These are phyloP conservation scores for Monosporascus sp. DNA, from an alignment of 2,329 filamentous ascomycete genomes.

Conservation along the genomic window DNA sequence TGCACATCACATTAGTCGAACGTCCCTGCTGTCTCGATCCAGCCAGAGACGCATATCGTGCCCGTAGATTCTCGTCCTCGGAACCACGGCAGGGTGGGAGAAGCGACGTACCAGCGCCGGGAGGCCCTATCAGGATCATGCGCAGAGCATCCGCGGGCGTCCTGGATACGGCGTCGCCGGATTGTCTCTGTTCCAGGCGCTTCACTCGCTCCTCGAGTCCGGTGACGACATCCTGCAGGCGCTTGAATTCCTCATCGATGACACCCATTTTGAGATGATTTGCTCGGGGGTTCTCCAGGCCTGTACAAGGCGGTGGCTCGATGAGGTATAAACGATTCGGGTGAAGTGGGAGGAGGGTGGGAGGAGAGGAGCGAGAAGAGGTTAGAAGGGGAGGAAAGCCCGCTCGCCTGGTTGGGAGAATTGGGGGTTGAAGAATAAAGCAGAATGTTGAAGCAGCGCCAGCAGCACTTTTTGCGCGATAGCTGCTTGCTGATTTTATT, in stretches of 20 bases:
- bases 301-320: slow-evolving; percentile 17
- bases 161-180: slow-evolving; percentile 45
- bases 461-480: too few relatives aligned
- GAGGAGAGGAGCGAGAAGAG: slow-evolving; percentile 15
- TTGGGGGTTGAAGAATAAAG: background rate
- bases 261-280: slow-evolving; percentile 65
- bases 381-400: slow-evolving; percentile 5
- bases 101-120: slow-evolving; percentile 76
- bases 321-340: slow-evolving; percentile 1
- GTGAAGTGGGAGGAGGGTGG: slow-evolving; percentile 6
- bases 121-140: slow-evolving; percentile 97
- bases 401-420: background rate
- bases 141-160: slow-evolving; percentile 59
- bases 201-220: slow-evolving; percentile 82
- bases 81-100: background rate
- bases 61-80: background rate
- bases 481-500: too few relatives aligned
- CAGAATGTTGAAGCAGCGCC: too few relatives aligned
- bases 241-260: slow-evolving; percentile 77
- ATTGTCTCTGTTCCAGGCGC: slow-evolving; percentile 72
- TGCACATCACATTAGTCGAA: slow-evolving; percentile 1
- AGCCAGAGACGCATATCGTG: background rate
- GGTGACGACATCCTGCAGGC: slow-evolving; percentile 77
- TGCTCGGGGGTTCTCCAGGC: slow-evolving; percentile 14
- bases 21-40: too few relatives aligned